Percentiles rank a stretch among this genome's conserved stretches.
Conservation (phyloP, 1,139 yeast genomes). For the Tardiomyces depauwii region DNA sequence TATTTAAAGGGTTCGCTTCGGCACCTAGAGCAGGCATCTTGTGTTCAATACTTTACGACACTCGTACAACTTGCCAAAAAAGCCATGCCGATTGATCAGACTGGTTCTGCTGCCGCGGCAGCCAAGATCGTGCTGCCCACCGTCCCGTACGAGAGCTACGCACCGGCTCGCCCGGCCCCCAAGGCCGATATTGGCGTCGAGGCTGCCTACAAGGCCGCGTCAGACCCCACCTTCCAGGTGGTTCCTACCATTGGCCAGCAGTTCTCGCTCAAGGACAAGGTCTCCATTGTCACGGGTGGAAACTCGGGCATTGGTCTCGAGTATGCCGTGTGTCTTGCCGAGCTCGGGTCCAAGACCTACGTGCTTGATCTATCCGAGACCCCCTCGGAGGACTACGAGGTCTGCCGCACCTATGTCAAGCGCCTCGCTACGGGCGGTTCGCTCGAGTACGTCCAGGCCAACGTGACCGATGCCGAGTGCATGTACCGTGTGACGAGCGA, state of each 20-base stretch:
- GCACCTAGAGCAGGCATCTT: too few species aligned
- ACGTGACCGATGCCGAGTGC: slow-evolving; percentile 33
- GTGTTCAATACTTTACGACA: too few species aligned
- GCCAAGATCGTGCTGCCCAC: slow-evolving; percentile 7
- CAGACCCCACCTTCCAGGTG: slow-evolving; percentile 15
- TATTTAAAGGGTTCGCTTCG: background rate
- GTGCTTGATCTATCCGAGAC: slow-evolving; percentile 20
- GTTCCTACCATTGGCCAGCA: slow-evolving; percentile 15
- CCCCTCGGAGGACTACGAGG: slow-evolving; percentile 25
- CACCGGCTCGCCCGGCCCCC: slow-evolving; percentile 17
- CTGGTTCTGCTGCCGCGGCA: background rate
- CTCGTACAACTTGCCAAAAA: background rate
- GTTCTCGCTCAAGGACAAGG: slow-evolving; percentile 30
- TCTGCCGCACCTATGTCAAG: slow-evolving; percentile 18
- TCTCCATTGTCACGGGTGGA: slow-evolving; percentile 31
- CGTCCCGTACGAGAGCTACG: slow-evolving; percentile 13
- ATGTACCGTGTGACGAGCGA: slow-evolving; percentile 33
- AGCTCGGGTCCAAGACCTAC: slow-evolving; percentile 31
- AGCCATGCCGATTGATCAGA: background rate
- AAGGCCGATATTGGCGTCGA: slow-evolving; percentile 17
- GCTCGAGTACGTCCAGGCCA: slow-evolving; percentile 36
- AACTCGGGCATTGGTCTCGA: slow-evolving; percentile 31
- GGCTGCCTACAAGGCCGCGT: slow-evolving; percentile 19
- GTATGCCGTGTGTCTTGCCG: slow-evolving; percentile 28
- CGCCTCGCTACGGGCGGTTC: slow-evolving; percentile 24